Evolutionary conservation across 176 grass and related monocot genomes (phyloP).

Genomic region (Tillandsia leiboldiana): DNA sequence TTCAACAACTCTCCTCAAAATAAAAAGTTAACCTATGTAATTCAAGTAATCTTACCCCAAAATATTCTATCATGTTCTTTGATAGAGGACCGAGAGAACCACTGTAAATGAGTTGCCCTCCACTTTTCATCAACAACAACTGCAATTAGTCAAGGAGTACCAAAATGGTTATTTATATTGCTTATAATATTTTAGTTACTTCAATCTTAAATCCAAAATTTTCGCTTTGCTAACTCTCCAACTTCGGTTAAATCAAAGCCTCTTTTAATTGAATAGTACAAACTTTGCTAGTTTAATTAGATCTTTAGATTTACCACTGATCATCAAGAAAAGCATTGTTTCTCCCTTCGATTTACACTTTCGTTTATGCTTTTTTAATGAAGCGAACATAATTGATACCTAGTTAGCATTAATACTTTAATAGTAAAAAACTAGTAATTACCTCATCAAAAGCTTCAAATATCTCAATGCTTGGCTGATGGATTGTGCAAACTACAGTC

Average conservation of each 20-base stretch:
- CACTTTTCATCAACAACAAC: slow-evolving; percentile 95
- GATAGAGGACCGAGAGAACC: slow-evolving; percentile 68
- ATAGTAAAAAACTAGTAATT: not conserved
- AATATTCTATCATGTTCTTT: slow-evolving; percentile 77
- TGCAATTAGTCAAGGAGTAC: slow-evolving; percentile 26
- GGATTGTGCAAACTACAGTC: slow-evolving; percentile 87
- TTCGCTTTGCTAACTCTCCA: too few relatives aligned
- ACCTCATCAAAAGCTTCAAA: slow-evolving; percentile 99
- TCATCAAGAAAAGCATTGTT: too few relatives aligned
- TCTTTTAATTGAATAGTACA: too few relatives aligned
- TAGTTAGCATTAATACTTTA: not conserved
- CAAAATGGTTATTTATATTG: slow-evolving; percentile 5
- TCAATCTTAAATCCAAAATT: too few relatives aligned
- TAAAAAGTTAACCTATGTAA: slow-evolving; percentile 3
- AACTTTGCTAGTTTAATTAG: too few relatives aligned
- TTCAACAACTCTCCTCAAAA: slow-evolving; percentile 12
- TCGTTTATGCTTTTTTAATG: not conserved
- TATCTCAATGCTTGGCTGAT: slow-evolving; percentile 92
- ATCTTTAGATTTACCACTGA: too few relatives aligned
- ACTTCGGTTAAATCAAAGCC: too few relatives aligned
- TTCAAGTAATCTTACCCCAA: slow-evolving; percentile 52
- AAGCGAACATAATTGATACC: not conserved
- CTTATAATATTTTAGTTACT: too few relatives aligned
- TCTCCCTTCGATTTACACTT: slow-evolving; percentile 8
- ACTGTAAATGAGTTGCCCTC: slow-evolving; percentile 71